A percentile compares a stretch with the other conserved stretches of the same genome.
phyloP scores from a whole-genome alignment of 1,284 basidiomycete genomes.

The Coniophora puteana region DNA sequence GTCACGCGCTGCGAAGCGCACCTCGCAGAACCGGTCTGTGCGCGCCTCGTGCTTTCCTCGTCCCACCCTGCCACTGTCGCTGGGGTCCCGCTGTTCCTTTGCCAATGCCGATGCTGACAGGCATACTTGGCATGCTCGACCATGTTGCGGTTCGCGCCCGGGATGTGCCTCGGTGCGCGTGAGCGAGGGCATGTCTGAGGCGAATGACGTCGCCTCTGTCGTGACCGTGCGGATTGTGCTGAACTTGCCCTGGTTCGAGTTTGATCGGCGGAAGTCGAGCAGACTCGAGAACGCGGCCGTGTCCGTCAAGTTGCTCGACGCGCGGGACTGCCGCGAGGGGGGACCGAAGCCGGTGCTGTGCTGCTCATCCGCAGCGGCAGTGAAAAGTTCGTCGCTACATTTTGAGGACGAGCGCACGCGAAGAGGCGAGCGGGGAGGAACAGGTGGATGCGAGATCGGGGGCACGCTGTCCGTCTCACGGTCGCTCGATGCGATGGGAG shows the following conservation, averaged over 20 bases:
- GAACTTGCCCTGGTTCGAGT: conserved; percentile 52
- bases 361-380: too few relatives aligned
- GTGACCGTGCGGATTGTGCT: conserved; percentile 77
- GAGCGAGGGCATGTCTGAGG: conserved; percentile 54
- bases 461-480: conserved; percentile 31
- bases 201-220: conserved; percentile 69
- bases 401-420: conserved; percentile 34
- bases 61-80: too few relatives aligned
- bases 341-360: conserved; percentile 22
- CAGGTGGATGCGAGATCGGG: conserved; percentile 29
- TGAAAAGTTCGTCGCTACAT: conserved; percentile 16
- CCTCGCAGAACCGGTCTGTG: too few relatives aligned
- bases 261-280: conserved; percentile 48
- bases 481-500: conserved; percentile 18
- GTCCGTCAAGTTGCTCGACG: conserved; percentile 51
- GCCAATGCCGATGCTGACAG: too few relatives aligned
- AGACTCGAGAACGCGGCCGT: conserved; percentile 62
- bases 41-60: too few relatives aligned
- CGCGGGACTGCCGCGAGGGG: conserved; percentile 41
- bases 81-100: too few relatives aligned
- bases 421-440: conserved; percentile 54
- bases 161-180: conserved; percentile 60
- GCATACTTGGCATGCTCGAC: too few relatives aligned
- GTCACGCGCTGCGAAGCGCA: too few relatives aligned
- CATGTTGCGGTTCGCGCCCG: too few relatives aligned